Base-by-base conservation (phyloP, 129 eudicot species). In the Solidago caesia region DNA sequence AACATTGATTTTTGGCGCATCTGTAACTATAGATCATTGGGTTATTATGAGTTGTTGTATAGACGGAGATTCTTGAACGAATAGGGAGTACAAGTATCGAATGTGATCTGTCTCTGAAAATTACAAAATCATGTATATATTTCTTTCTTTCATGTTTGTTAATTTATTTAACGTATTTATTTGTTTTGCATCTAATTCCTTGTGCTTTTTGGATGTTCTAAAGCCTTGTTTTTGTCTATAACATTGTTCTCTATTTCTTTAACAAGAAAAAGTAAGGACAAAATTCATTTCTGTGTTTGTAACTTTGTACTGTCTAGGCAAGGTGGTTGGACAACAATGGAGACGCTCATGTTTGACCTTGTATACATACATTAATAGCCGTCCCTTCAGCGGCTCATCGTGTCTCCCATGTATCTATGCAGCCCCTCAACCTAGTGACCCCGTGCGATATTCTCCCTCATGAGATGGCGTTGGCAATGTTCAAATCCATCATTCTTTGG, bases 31-130 rank as follows among this genome's bases (percentile, higher is more conserved):
- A 73, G 46, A 16, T 15, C 64, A 55, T 53, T 10, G 10, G 42
- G 42, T 26, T 67, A 39, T 44, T 61, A 14, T 12, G 49, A 45
- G 55, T 27, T 57, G 26, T 8, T 25, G 27, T 47, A 14, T 64
- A 64, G 39, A 44, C 44, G 57, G 45, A 44, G 57, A 49, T 27
- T 72, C 13, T 14, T 11, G 9, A 48, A 42, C 21, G 55, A 67
- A 44, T 7, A 3, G 62, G 45, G 71, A 21, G 41, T 47, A 77
- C 71, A 58, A 47, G 81, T 77, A 59, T 77, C 63, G 46, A 45
- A 45, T 60, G 70, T 39, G 57, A 76, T 58, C 69, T 44, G 74
- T 76, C 66, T 64, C 64, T 51, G 68, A 27, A 13, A 73, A 73
- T 33, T 33, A 33, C 39, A 61, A 51, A 49, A 39, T 8, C 9